Base-by-base conservation (phyloP, 1,139 yeast genomes). In the Waltiozyma solani region DNA sequence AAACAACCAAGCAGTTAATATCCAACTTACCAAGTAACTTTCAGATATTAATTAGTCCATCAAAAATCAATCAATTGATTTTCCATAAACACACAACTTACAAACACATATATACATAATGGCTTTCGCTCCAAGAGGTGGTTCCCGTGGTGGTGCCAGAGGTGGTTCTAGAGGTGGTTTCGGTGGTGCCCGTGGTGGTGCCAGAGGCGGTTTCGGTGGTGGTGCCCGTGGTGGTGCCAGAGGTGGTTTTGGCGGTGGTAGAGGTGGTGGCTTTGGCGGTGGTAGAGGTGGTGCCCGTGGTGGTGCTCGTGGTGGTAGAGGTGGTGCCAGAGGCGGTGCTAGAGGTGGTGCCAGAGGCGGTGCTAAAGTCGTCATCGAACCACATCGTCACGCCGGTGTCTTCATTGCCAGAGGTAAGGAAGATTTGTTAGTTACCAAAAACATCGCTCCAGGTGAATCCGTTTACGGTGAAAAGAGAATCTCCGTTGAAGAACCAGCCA, bases 401-500 rank as follows among this genome's bases (percentile, higher is more conserved):
- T 91, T 79, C 79, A 87, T 91, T 67, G 98, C 97, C 63, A 87
- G 97, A 73, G 98, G 98, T 65, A 91, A 91, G 71, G 98, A 91
- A 73, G 98, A 93, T 76, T 76, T 91, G 63, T 75, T 91, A 59
- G 96, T 93, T 50, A 91, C 98, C 59, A 91, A 82, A 72, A 91
- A 91, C 75, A 67, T 80, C 60, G 95, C 96, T 36, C 98, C 98
- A 58, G 99, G 99, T 66, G 97, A 89, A 66, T 79, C 95, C 41
- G 95, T 87, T 41, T 91, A 91, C 69, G 96, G 97, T 58, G 98
- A 91, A 73, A 91, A 91, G 79, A 79, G 98, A 73, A 74, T 91
- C 48, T 69, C 94, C 41, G 76, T 91, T 46, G 98, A 93, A 63
- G 96, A 84, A 62, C 94, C 96, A 52, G 74, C 87, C 43, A 76